Evolutionary conservation across 2,329 filamentous ascomycete species (phyloP).

Genomic region (Tolypocladium inflatum): DNA sequence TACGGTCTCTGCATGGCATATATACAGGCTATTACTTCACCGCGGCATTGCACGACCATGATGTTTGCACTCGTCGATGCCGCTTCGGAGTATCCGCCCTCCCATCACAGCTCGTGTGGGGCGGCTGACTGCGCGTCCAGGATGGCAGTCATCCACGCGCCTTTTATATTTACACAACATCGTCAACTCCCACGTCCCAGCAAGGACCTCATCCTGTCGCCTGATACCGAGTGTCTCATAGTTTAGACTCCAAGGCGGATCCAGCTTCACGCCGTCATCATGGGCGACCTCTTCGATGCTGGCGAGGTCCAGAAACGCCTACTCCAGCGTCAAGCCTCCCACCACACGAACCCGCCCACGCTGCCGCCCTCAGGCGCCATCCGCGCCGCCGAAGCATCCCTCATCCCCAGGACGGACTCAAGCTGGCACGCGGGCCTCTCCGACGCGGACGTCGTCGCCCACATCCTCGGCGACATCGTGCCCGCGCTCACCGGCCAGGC

Average conservation of each 20-base stretch:
- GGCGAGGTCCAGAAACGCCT: conserved; percentile 8
- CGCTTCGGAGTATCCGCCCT: neutral
- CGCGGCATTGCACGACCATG: neutral
- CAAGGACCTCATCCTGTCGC: neutral
- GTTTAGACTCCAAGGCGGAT: neutral
- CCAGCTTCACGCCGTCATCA: neutral
- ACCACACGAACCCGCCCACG: conserved; percentile 17
- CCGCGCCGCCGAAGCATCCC: conserved; percentile 25
- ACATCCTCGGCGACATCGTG: conserved; percentile 36
- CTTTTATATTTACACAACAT: neutral
- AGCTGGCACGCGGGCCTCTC: conserved; percentile 19
- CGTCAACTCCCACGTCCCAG: neutral
- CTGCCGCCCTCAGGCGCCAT: conserved; percentile 28
- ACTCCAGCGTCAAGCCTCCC: conserved; percentile 9
- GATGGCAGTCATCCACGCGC: neutral
- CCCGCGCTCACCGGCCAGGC: conserved; percentile 59
- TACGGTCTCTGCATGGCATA: neutral
- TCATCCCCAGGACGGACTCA: conserved; percentile 19
- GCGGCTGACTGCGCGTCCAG: neutral
- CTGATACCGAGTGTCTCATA: neutral
- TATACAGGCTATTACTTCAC: neutral
- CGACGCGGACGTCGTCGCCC: conserved; percentile 21
- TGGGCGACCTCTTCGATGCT: neutral
- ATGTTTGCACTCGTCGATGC: neutral
- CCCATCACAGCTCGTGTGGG: neutral